Evolutionary conservation across 2,329 filamentous ascomycete genomes (phyloP).

Genomic region (Arthroderma uncinatum): DNA sequence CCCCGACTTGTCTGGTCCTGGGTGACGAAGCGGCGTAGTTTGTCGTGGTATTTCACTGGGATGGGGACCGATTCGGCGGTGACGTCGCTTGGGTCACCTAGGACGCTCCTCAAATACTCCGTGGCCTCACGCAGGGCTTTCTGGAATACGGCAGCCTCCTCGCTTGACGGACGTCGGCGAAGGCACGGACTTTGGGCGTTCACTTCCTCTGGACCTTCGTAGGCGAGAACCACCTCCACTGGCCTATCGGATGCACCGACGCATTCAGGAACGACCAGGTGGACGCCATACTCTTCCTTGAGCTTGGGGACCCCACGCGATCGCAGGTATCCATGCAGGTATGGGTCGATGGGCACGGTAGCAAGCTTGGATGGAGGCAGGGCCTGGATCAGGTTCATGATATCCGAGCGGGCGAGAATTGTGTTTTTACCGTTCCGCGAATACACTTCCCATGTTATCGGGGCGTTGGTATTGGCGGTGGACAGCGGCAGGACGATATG

Average conservation of each 20-base stretch:
- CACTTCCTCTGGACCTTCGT: slow-evolving; percentile 31
- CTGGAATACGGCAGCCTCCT: slow-evolving; percentile 47
- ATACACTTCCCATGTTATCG: slow-evolving; percentile 77
- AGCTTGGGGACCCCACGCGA: slow-evolving; percentile 30
- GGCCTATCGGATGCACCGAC: slow-evolving; percentile 21
- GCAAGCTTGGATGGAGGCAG: slow-evolving; percentile 37
- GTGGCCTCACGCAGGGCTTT: slow-evolving; percentile 49
- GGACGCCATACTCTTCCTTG: slow-evolving; percentile 36
- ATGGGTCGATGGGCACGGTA: slow-evolving; percentile 38
- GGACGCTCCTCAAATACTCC: slow-evolving; percentile 42
- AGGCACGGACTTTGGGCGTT: slow-evolving; percentile 42
- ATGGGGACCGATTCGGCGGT: slow-evolving; percentile 44
- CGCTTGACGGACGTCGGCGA: slow-evolving; percentile 43
- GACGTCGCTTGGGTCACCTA: slow-evolving; percentile 46
- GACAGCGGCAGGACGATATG: slow-evolving; percentile 72
- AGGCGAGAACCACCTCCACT: slow-evolving; percentile 39
- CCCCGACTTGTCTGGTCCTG: slow-evolving; percentile 44
- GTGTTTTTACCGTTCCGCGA: slow-evolving; percentile 72
- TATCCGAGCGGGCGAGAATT: slow-evolving; percentile 39
- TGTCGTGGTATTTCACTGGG: slow-evolving; percentile 52
- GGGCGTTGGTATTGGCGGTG: slow-evolving; percentile 44
- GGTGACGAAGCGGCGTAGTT: slow-evolving; percentile 49
- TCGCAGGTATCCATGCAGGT: slow-evolving; percentile 39
- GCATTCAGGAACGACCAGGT: slow-evolving; percentile 39
- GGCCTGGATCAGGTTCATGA: slow-evolving; percentile 39